These are phyloP conservation scores for Corchorus olitorius DNA, from an alignment of 345 rosid genomes.

Conservation along the genomic window DNA sequence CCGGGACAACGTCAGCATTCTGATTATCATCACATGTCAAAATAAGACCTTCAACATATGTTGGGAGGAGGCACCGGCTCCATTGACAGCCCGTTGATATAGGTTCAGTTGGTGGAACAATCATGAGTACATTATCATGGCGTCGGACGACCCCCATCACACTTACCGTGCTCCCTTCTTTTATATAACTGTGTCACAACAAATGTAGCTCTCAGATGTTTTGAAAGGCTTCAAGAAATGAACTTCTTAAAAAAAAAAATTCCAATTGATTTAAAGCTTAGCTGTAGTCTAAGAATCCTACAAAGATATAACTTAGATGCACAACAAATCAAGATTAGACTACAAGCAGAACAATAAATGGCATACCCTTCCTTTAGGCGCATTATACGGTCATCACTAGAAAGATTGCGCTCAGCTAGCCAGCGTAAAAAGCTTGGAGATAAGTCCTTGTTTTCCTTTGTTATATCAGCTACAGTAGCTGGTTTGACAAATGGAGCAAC, in stretches of 20 bases:
- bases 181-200: slow-evolving; percentile 59
- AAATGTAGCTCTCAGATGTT: neutral
- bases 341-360: neutral
- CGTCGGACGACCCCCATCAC: slow-evolving; percentile 91
- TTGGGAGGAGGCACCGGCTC: slow-evolving; percentile 73
- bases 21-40: slow-evolving; percentile 75
- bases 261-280: neutral
- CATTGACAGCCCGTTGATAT: slow-evolving; percentile 79
- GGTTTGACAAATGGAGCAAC: slow-evolving; percentile 81
- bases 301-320: neutral
- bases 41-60: slow-evolving; percentile 75
- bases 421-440: slow-evolving; percentile 80
- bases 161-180: slow-evolving; percentile 96
- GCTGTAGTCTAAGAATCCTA: neutral
- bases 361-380: slow-evolving; percentile 93
- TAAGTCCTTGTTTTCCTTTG: slow-evolving; percentile 55
- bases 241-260: neutral
- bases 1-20: slow-evolving; percentile 74
- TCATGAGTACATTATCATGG: slow-evolving; percentile 83
- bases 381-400: slow-evolving; percentile 69
- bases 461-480: slow-evolving; percentile 65
- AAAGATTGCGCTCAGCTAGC: slow-evolving; percentile 75
- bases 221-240: neutral
- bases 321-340: neutral
- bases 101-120: slow-evolving; percentile 69